These are phyloP conservation scores for Pistacia vera DNA, from an alignment of 345 rosid genomes.

Conservation along the genomic window DNA sequence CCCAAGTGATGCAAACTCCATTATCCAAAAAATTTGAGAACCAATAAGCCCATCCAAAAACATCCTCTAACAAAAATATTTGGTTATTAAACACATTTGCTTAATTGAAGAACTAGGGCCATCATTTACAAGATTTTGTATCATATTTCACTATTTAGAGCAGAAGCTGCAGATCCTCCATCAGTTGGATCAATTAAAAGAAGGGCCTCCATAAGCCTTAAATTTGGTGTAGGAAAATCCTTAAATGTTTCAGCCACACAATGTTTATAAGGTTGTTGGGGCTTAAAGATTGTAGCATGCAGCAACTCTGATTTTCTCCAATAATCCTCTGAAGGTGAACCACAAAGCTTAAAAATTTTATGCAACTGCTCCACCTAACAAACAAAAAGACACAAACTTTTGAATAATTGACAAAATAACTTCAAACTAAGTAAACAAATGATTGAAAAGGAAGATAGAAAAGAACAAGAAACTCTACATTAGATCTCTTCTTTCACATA, in stretches of 20 bases:
- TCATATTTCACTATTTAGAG: conserved; percentile 81
- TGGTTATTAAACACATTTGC: neutral
- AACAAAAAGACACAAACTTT: conserved; percentile 23
- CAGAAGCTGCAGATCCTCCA: conserved; percentile 85
- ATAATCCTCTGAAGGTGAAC: conserved; percentile 93
- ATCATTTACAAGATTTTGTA: neutral
- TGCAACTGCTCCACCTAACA: conserved; percentile 95
- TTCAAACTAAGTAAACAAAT: neutral
- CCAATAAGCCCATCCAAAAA: neutral
- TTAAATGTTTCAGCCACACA: conserved; percentile 90
- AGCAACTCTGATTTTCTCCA: conserved; percentile 97
- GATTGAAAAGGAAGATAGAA: neutral
- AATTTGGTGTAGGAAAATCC: conserved; percentile 87
- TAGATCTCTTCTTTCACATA: neutral
- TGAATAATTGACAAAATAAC: neutral
- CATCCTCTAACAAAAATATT: neutral
- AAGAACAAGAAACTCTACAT: neutral
- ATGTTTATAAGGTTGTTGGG: conserved; percentile 92
- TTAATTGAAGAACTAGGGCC: neutral
- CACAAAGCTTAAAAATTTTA: conserved; percentile 97
- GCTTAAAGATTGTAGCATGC: conserved; percentile 97
- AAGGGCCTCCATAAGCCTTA: conserved; percentile 82
- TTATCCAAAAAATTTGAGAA: too few relatives aligned
- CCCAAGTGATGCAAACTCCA: neutral
- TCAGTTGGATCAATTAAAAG: conserved; percentile 88